phyloP scores from a whole-genome alignment of 2,329 filamentous ascomycete genomes.

The Colletotrichum tofieldiae region DNA sequence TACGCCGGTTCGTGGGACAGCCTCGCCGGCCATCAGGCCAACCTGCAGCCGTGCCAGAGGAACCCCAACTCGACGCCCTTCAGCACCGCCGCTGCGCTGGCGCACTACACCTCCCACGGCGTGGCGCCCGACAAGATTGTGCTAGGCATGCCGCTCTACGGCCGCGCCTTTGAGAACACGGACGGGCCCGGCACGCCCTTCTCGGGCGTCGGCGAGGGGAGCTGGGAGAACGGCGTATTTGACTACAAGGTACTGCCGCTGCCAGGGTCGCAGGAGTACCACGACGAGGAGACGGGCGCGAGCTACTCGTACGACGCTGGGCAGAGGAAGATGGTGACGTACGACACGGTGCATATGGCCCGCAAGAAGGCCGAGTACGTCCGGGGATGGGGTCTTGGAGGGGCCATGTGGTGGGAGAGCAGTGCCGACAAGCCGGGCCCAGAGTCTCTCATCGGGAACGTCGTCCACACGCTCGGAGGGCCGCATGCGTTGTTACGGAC shows the following conservation, averaged over 20 bases:
- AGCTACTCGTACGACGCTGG: conserved; percentile 82
- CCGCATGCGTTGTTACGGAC: conserved; percentile 63
- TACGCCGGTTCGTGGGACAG: conserved; percentile 87
- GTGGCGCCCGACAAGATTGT: conserved; percentile 83
- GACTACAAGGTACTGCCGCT: conserved; percentile 91
- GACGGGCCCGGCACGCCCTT: conserved; percentile 80
- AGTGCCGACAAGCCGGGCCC: conserved; percentile 80
- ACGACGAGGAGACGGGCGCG: conserved; percentile 76
- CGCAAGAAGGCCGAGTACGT: conserved; percentile 81
- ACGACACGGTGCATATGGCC: conserved; percentile 81
- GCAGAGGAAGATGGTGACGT: conserved; percentile 80
- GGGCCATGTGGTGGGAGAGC: conserved; percentile 98
- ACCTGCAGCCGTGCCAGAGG: conserved; percentile 74
- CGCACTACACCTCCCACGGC: conserved; percentile 77
- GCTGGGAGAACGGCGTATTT: conserved; percentile 88
- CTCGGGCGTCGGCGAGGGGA: conserved; percentile 82
- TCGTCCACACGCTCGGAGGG: conserved; percentile 73
- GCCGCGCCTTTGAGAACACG: conserved; percentile 86
- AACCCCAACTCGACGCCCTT: conserved; percentile 82
- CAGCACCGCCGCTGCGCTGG: conserved; percentile 79
- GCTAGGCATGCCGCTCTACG: conserved; percentile 93
- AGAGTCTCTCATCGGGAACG: conserved; percentile 78
- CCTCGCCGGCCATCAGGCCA: conserved; percentile 83
- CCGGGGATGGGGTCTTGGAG: conserved; percentile 77
- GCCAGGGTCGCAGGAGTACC: conserved; percentile 73